Evolutionary conservation across 805 yeast genomes (phyloP).

Genomic region (Dipodascopsis tothii): DNA sequence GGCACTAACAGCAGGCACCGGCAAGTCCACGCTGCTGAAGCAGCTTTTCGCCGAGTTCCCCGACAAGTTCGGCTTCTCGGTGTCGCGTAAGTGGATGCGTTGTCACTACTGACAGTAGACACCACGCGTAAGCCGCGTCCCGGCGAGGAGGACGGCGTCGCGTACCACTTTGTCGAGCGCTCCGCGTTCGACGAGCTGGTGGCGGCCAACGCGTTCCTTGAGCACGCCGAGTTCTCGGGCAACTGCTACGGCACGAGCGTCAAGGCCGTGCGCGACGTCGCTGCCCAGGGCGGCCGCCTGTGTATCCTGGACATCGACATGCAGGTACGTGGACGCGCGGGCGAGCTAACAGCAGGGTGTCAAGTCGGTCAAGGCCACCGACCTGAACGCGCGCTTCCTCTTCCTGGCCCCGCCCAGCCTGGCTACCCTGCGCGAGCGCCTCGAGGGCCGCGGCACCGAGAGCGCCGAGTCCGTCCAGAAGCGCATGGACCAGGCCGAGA

Average conservation of each 20-base stretch:
- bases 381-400: conserved; percentile 73
- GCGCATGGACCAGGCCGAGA: conserved; percentile 78
- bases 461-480: conserved; percentile 74
- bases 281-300: conserved; percentile 49
- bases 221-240: conserved; percentile 97
- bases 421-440: conserved; percentile 65
- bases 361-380: conserved; percentile 75
- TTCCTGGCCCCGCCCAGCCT: conserved; percentile 91
- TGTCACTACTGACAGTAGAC: conserved; percentile 34
- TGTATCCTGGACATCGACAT: conserved; percentile 95
- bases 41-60: conserved; percentile 87
- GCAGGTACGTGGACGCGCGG: conserved; percentile 41
- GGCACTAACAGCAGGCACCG: conserved; percentile 45
- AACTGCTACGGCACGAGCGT: conserved; percentile 94
- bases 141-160: conserved; percentile 84
- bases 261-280: conserved; percentile 72
- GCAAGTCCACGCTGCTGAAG: conserved; percentile 89
- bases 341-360: conserved; percentile 50
- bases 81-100: conserved; percentile 47
- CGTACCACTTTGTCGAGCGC: conserved; percentile 78
- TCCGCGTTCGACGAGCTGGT: conserved; percentile 74
- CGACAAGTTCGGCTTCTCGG: conserved; percentile 82
- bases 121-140: conserved; percentile 88
- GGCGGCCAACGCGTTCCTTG: conserved; percentile 70
- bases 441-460: conserved; percentile 90